These are phyloP conservation scores for Ensete ventricosum DNA, from an alignment of 176 grass and related monocot species.

Conservation along the genomic window DNA sequence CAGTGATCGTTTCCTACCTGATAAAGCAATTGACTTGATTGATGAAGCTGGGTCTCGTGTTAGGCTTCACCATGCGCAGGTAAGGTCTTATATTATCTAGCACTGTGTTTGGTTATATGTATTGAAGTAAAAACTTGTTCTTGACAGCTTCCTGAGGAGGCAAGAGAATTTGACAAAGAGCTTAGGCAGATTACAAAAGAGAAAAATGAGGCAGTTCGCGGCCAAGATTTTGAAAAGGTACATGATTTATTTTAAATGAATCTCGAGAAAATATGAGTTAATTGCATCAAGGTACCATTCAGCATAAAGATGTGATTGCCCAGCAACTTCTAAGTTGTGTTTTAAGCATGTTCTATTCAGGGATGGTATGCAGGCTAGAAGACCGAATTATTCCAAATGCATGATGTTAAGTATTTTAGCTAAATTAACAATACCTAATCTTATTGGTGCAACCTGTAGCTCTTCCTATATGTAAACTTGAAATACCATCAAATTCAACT, in stretches of 20 bases:
- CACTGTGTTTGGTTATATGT: background rate
- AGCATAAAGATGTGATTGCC: no score
- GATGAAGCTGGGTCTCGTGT: constrained; percentile 89
- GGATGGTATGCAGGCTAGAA: no score
- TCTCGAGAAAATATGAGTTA: background rate
- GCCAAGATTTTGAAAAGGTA: constrained; percentile 95
- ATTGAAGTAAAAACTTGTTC: background rate
- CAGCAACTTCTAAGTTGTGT: no score
- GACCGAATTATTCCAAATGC: no score
- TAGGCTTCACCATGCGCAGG: constrained; percentile 77
- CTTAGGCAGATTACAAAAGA: constrained; percentile 75
- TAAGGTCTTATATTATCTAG: constrained; percentile 15
- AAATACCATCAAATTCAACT: no score
- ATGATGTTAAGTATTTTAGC: no score
- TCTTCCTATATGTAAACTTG: no score
- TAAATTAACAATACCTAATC: no score
- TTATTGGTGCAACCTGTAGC: no score
- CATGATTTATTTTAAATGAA: constrained; percentile 16
- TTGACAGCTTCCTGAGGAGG: constrained; percentile 68
- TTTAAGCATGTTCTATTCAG: no score
- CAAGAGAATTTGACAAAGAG: constrained; percentile 76
- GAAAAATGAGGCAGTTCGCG: constrained; percentile 75
- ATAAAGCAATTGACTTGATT: constrained; percentile 93
- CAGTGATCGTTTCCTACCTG: constrained; percentile 81
- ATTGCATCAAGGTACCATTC: no score